A percentile compares a stretch with the other conserved stretches of the same genome.
Conservation (phyloP, 2,329 filamentous ascomycete species). For the Teratosphaeria nubilosa region DNA sequence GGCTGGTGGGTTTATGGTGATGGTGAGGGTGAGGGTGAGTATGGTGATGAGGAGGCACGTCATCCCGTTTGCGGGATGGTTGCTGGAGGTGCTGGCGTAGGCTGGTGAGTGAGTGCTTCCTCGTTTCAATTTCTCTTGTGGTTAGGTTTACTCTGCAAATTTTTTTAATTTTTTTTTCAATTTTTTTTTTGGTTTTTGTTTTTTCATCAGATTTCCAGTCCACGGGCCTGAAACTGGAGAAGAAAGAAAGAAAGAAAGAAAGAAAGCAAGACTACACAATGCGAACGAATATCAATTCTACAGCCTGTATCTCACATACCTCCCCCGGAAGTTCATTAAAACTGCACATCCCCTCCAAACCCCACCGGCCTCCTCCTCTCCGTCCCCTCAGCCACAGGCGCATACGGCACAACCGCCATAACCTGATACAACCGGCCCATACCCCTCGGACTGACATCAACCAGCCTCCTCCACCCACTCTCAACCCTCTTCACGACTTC, state of each 20-base stretch:
- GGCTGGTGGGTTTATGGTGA: neutral
- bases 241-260: neutral
- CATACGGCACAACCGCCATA: constrained; percentile 69
- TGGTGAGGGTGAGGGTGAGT: neutral
- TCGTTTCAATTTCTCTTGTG: neutral
- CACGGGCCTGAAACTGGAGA: neutral
- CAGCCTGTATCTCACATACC: neutral
- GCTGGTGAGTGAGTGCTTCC: neutral
- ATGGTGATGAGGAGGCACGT: neutral
- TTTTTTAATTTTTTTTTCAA: too few species aligned
- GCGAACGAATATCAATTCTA: neutral
- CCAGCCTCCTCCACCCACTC: constrained; percentile 65
- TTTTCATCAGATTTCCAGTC: neutral
- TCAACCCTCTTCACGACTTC: constrained; percentile 54
- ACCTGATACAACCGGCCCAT: constrained; percentile 97
- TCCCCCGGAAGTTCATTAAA: too few species aligned
- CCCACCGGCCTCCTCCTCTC: constrained; percentile 65
- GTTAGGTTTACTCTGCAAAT: neutral
- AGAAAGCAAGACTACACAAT: neutral
- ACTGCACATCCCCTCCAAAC: constrained; percentile 62
- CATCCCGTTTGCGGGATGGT: too few species aligned
- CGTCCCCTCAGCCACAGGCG: constrained; percentile 46
- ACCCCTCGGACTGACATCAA: constrained; percentile 70
- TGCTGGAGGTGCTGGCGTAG: neutral
- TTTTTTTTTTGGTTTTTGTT: neutral